phyloP scores from a whole-genome alignment of 768 basidiomycete genomes.

The Phlebiopsis gigantea region DNA sequence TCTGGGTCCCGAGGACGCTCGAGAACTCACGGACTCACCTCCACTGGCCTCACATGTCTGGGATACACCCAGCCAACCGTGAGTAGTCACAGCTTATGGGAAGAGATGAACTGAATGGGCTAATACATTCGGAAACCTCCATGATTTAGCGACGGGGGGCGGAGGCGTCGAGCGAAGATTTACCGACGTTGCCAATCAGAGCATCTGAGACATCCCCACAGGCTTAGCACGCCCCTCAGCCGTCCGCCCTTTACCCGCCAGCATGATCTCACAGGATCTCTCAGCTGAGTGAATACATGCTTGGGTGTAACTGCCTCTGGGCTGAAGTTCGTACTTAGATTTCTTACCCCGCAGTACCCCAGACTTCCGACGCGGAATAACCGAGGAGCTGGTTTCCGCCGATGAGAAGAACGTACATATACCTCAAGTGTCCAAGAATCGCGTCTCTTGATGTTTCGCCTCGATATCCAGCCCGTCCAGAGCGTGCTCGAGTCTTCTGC shows the following conservation, averaged over 20 bases:
- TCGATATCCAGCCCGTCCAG: slow-evolving; percentile 2
- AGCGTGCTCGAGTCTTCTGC: not conserved
- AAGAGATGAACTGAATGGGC: not conserved
- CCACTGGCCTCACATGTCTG: not conserved
- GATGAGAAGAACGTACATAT: slow-evolving; percentile 2
- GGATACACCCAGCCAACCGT: not conserved
- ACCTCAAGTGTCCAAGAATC: slow-evolving; percentile 2
- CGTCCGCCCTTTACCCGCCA: not conserved
- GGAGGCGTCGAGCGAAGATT: slow-evolving; percentile 1
- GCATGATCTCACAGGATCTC: slow-evolving; percentile 6
- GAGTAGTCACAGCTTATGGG: not conserved
- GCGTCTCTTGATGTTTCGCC: slow-evolving; percentile 8
- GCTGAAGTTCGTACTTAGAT: not conserved
- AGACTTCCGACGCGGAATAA: slow-evolving; percentile 11
- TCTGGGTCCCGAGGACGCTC: too few species aligned
- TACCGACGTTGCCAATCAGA: slow-evolving; percentile 7
- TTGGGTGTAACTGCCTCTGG: not conserved
- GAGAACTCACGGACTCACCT: not conserved
- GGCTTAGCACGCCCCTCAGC: not conserved
- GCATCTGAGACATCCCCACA: not conserved
- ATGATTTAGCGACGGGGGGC: too few species aligned
- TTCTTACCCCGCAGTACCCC: slow-evolving; percentile 21
- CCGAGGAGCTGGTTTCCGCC: not conserved
- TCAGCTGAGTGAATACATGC: not conserved
- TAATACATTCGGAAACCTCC: not conserved